Evolutionary conservation across 2,329 filamentous ascomycete species (phyloP).

Genomic region (Penicillium crustosum): DNA sequence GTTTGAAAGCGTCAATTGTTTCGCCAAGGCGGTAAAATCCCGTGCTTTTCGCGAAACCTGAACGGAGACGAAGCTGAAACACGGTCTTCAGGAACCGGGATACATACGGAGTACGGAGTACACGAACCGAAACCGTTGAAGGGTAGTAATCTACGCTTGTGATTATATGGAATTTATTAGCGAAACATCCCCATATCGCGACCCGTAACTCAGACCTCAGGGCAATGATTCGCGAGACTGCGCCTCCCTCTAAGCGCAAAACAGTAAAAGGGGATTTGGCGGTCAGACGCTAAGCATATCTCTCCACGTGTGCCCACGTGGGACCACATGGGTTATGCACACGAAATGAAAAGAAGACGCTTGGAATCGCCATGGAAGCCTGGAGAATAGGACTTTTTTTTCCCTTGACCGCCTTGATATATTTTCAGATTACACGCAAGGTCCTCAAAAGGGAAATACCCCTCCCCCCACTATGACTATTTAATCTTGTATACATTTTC

Average conservation of each 20-base stretch:
- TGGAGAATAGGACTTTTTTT: background rate
- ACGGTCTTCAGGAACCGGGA: background rate
- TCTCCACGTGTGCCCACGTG: constrained; percentile 40
- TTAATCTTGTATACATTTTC: background rate
- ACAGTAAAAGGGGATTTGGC: constrained; percentile 12
- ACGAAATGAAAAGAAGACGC: constrained; percentile 24
- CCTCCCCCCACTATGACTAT: constrained; percentile 3
- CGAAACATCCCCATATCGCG: background rate
- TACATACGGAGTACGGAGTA: background rate
- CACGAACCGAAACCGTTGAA: background rate
- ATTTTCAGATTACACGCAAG: background rate
- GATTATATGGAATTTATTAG: background rate
- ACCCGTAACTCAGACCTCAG: background rate
- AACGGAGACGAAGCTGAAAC: background rate
- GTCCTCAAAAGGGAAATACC: background rate
- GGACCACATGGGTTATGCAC: constrained; percentile 33
- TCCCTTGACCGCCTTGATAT: background rate
- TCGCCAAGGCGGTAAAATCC: background rate
- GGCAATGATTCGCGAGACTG: constrained; percentile 12
- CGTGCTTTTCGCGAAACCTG: background rate
- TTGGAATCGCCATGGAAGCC: constrained; percentile 30
- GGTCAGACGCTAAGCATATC: constrained; percentile 24
- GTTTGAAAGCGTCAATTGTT: background rate
- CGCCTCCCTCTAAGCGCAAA: constrained; percentile 13
- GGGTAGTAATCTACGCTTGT: background rate